Evolutionary conservation across 208 protist genomes (phyloP).

Genomic region (Acanthamoeba lenticulata): DNA sequence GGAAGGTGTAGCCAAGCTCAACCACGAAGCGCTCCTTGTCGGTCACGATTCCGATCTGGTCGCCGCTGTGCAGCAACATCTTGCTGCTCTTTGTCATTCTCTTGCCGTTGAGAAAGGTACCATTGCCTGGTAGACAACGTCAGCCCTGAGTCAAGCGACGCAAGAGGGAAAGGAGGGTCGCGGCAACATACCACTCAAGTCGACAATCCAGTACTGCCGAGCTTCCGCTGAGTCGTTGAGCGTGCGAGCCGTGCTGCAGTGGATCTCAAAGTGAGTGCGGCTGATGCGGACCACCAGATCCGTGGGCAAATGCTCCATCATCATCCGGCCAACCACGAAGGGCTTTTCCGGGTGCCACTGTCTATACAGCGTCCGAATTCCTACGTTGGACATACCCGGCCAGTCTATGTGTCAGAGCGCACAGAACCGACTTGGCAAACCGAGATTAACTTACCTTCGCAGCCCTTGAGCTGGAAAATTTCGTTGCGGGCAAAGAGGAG

Average conservation of each 20-base stretch:
- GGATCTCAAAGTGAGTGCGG: conserved; percentile 15
- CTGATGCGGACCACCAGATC: conserved; percentile 14
- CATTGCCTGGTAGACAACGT: not conserved
- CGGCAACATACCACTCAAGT: conserved; percentile 39
- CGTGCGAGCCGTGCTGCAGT: not conserved
- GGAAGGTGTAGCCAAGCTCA: conserved; percentile 4
- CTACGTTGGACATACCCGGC: no score
- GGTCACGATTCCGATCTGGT: conserved; percentile 16
- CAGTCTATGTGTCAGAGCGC: no score
- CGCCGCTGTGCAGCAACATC: not conserved
- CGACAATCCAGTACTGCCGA: conserved; percentile 16
- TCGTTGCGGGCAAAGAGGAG: not conserved
- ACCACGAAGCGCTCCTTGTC: not conserved
- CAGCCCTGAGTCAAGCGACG: not conserved
- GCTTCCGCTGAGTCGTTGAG: not conserved
- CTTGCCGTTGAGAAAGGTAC: conserved; percentile 39
- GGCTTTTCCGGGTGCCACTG: not conserved
- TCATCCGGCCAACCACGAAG: not conserved
- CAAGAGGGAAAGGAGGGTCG: not conserved
- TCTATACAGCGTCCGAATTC: not conserved
- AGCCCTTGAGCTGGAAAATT: not conserved
- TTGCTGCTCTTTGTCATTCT: not conserved
- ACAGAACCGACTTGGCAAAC: no score
- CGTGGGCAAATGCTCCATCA: not conserved
- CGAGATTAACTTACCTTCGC: no score